phyloP scores from a whole-genome alignment of 2,329 filamentous ascomycete species.

The Elsinoe fawcettii region DNA sequence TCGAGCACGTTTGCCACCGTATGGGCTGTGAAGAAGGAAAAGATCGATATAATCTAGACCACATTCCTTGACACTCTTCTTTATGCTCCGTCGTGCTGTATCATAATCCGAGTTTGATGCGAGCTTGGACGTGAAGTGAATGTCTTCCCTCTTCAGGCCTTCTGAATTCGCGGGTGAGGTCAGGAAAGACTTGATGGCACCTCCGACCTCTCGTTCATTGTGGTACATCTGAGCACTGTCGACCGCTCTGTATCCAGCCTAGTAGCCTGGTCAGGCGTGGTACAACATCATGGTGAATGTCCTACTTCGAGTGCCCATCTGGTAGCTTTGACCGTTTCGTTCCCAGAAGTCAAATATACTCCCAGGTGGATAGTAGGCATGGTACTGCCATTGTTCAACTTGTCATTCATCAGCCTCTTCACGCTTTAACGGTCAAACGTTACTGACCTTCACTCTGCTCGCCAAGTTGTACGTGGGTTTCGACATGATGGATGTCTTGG shows the following conservation, averaged over 20 bases:
- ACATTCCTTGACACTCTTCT: slow-evolving; percentile 54
- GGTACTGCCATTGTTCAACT: slow-evolving; percentile 56
- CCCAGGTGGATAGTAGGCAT: slow-evolving; percentile 69
- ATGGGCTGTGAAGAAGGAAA: slow-evolving; percentile 72
- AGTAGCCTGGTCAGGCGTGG: slow-evolving; percentile 5
- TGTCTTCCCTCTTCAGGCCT: slow-evolving; percentile 55
- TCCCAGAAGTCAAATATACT: slow-evolving; percentile 61
- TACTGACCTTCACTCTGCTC: slow-evolving; percentile 34
- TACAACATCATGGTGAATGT: slow-evolving; percentile 39
- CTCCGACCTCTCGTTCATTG: slow-evolving; percentile 65
- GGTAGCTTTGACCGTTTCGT: slow-evolving; percentile 53
- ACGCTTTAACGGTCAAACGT: slow-evolving; percentile 25
- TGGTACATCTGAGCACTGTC: slow-evolving; percentile 59
- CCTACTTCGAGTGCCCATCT: slow-evolving; percentile 48
- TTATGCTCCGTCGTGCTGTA: slow-evolving; percentile 59
- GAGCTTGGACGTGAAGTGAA: slow-evolving; percentile 77
- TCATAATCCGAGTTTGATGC: slow-evolving; percentile 61
- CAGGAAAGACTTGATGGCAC: slow-evolving; percentile 55
- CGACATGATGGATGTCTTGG: slow-evolving; percentile 25
- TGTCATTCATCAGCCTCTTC: not conserved
- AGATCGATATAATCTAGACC: slow-evolving; percentile 70
- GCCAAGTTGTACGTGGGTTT: slow-evolving; percentile 34
- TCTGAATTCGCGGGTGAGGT: slow-evolving; percentile 39
- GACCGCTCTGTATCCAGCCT: slow-evolving; percentile 44
- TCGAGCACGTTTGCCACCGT: slow-evolving; percentile 61